Evolutionary conservation across 2,329 filamentous ascomycete species (phyloP), one percentile per base, ranked within the genome.

Genomic region (Exophiala alcalophila): DNA sequence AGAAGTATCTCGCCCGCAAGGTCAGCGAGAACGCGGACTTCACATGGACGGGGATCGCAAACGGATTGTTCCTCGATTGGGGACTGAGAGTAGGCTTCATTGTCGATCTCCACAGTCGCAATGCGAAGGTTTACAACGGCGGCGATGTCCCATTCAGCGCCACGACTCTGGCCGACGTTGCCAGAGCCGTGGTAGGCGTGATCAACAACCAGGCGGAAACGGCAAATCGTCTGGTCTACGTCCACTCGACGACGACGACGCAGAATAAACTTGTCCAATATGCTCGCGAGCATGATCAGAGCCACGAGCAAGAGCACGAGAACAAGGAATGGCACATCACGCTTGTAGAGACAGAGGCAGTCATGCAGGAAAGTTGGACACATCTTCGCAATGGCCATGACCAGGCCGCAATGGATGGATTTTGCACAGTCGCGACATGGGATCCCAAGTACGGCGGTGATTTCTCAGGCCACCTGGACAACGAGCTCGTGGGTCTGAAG

Each of bases 141-240:
- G 78, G 78, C 1, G 63, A 77, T 19, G 44, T 49, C 2, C 49
- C 59, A 8, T 73, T 79, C 58, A 73, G 66, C 36, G 41, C 66
- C 7, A 76, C 77, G 0, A 73, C 66, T 0, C 61, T 80, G 0
- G 48, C 57, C 0, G 65, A 65, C 2, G 54, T 80, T 9, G 76
- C 60, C 0, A 62, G 69, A 15, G 72, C 68, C 1, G 64, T 80
- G 0, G 66, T 70, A 0, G 71, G 68, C 0, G 60, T 78, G 2
- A 58, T 80, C 1, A 43, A 54, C 5, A 65, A 77, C 39, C 69
- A 65, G 0, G 67, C 73, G 2, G 68, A 74, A 55, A 80, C 77
- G 12, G 38, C 68, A 58, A 79, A 81, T 56, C 64, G 68, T 2
- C 43, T 56, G 2, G 63, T 81, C 1, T 69, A 65, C 44, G 59